Percentiles rank a stretch among this genome's conserved stretches.
phyloP scores from a whole-genome alignment of 2,329 filamentous ascomycete species.

The Didymella sp. region DNA sequence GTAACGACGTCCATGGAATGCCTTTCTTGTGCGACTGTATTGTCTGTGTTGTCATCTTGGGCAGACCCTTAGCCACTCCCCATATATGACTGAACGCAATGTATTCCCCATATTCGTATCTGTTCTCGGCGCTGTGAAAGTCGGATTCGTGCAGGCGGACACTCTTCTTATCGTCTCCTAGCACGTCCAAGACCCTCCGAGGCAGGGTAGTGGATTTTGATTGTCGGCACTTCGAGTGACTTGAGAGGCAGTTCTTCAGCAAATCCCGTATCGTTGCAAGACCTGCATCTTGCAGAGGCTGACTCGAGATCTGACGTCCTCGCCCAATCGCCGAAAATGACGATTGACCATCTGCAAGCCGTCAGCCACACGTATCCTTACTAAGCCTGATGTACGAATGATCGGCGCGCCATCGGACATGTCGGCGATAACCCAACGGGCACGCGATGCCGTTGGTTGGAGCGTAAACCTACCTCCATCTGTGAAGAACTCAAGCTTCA shows the following conservation, averaged over 20 bases:
- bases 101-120: constrained; percentile 44
- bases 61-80: constrained; percentile 37
- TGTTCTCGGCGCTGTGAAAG: constrained; percentile 33
- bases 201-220: constrained; percentile 35
- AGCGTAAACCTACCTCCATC: constrained; percentile 40
- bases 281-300: constrained; percentile 39
- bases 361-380: constrained; percentile 25
- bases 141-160: constrained; percentile 41
- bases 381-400: constrained; percentile 16
- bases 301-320: constrained; percentile 41
- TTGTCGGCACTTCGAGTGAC: constrained; percentile 41
- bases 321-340: constrained; percentile 46
- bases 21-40: constrained; percentile 37
- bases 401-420: constrained; percentile 10
- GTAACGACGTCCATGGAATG: constrained; percentile 39
- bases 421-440: background rate
- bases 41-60: constrained; percentile 39
- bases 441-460: background rate
- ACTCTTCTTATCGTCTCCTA: constrained; percentile 39
- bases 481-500: constrained; percentile 48
- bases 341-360: constrained; percentile 39
- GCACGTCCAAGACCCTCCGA: constrained; percentile 41
- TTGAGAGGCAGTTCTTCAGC: constrained; percentile 41
- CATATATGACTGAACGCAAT: constrained; percentile 45
- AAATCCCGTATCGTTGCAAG: constrained; percentile 35